phyloP scores from a whole-genome alignment of 2,329 filamentous ascomycete genomes.

The Trichoderma brevicompactum region DNA sequence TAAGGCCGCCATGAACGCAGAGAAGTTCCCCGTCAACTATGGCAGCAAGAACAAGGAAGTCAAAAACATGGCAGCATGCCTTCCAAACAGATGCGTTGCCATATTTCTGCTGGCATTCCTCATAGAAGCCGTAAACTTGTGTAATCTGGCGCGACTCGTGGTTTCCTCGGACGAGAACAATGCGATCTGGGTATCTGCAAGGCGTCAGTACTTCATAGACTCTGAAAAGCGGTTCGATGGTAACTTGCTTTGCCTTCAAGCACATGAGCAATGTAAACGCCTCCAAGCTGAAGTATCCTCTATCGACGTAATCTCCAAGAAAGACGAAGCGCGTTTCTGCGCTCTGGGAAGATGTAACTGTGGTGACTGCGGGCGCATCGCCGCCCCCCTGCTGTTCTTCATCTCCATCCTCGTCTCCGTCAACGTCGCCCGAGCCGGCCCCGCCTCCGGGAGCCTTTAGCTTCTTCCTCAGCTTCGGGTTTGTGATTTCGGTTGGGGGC shows the following conservation, averaged over 20 bases:
- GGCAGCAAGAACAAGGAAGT: conserved; percentile 93
- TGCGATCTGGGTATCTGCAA: conserved; percentile 84
- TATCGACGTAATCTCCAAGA: conserved; percentile 91
- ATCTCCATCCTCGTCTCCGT: conserved; percentile 52
- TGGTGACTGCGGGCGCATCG: conserved; percentile 26
- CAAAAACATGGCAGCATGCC: conserved; percentile 98
- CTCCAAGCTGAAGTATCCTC: conserved; percentile 96
- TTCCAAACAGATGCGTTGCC: conserved; percentile 99
- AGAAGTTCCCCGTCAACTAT: conserved; percentile 99
- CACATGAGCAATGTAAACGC: conserved; percentile 97
- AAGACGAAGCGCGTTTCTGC: conserved; percentile 63
- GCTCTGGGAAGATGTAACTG: conserved; percentile 48
- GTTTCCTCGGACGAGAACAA: conserved; percentile 95
- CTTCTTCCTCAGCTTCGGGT: conserved; percentile 86
- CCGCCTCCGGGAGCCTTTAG: conserved; percentile 58
- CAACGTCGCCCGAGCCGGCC: conserved; percentile 56
- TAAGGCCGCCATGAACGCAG: conserved; percentile 92
- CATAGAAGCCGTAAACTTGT: conserved; percentile 98
- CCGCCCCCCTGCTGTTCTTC: conserved; percentile 37
- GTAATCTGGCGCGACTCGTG: conserved; percentile 98
- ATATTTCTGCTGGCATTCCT: conserved; percentile 97
- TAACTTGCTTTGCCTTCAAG: conserved; percentile 70
- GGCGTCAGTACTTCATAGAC: conserved; percentile 25
- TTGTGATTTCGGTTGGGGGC: conserved; percentile 84
- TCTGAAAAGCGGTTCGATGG: background rate